Evolutionary conservation across 768 basidiomycete genomes (phyloP), one percentile per base, ranked within the genome.

Genomic region (Leucosporidium yakuticum): DNA sequence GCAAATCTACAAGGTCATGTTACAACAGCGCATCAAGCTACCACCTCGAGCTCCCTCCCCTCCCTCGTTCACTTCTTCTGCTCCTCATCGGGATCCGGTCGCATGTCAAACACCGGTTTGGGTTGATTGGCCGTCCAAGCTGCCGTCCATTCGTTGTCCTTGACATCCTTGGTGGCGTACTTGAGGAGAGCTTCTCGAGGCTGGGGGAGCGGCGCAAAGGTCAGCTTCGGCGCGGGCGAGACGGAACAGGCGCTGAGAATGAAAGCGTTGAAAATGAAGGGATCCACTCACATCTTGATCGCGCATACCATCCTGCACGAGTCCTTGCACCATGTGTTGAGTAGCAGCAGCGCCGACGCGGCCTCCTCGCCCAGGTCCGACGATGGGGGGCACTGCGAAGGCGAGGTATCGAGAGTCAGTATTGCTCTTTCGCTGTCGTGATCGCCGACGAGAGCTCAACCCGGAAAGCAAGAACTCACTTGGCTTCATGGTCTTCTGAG

Each of bases 301-400:
- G 74, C 92, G 81, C 53, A 89, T 89, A 70, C 87, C 89, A 77
- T 95, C 91, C 76, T 90, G 84, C 70, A 98, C 91, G 78, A 98
- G 80, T 77, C 91, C 89, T 80, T 96, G 93, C 61, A 98, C 93
- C 73, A 98, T 85, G 77, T 97, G 93, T 75, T 97, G 94, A 60
- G 92, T 97, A 23, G 95, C 95, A 80, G 91, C 94, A 44, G 92
- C 92, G 50, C 96, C 96, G 50, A 99, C 90, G 50, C 96, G 82
- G 62, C 96, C 96, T 27, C 96, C 96, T 75, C 84, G 85, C 63
- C 96, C 96, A 19, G 92, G 93, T 19, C 96, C 96, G 70, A 84
- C 88, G 63, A 99, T 87, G 32, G 96, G 96, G 75, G 95, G 82
- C 77, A 92, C 91, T 71, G 47, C 5, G 29, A 7, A 23, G 2